phyloP scores from a whole-genome alignment of 768 basidiomycete species.

The Vishniacozyma victoriae region DNA sequence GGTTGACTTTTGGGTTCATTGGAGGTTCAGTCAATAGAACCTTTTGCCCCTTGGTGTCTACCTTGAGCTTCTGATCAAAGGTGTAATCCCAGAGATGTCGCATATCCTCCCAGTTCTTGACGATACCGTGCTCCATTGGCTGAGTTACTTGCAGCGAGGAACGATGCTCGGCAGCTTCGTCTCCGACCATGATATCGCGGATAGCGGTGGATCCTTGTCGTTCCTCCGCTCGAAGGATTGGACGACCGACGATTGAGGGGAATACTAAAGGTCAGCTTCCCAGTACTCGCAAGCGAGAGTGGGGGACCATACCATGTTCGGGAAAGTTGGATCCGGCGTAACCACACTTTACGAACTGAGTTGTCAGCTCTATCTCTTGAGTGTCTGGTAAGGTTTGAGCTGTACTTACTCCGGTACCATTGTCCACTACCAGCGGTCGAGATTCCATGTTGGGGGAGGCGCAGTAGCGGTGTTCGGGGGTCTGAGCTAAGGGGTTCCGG shows the following conservation, averaged over 20 bases:
- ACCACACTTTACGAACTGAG: conserved; percentile 82
- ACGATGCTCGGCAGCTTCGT: conserved; percentile 88
- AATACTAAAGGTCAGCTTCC: conserved; percentile 59
- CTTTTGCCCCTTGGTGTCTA: conserved; percentile 80
- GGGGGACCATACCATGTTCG: conserved; percentile 62
- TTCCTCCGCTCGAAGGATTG: conserved; percentile 95
- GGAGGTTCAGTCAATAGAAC: conserved; percentile 94
- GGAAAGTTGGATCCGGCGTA: conserved; percentile 93
- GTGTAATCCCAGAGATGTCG: conserved; percentile 97
- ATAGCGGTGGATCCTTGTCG: conserved; percentile 78
- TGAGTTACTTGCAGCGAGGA: conserved; percentile 95
- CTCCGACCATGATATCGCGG: conserved; percentile 97
- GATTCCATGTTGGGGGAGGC: conserved; percentile 59
- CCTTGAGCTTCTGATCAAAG: conserved; percentile 86
- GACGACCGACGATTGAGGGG: conserved; percentile 91
- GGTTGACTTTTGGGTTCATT: conserved; percentile 93
- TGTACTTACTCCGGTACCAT: conserved; percentile 72
- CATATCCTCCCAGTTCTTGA: conserved; percentile 99
- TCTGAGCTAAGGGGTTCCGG: too few relatives aligned
- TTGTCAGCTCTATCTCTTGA: not conserved
- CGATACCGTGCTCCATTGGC: conserved; percentile 98
- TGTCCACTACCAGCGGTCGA: conserved; percentile 67
- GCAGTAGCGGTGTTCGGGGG: too few relatives aligned
- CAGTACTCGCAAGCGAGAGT: not conserved
- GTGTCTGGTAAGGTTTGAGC: not conserved